Conservation (phyloP, 805 yeast species). For the Metschnikowia colocasiae region DNA sequence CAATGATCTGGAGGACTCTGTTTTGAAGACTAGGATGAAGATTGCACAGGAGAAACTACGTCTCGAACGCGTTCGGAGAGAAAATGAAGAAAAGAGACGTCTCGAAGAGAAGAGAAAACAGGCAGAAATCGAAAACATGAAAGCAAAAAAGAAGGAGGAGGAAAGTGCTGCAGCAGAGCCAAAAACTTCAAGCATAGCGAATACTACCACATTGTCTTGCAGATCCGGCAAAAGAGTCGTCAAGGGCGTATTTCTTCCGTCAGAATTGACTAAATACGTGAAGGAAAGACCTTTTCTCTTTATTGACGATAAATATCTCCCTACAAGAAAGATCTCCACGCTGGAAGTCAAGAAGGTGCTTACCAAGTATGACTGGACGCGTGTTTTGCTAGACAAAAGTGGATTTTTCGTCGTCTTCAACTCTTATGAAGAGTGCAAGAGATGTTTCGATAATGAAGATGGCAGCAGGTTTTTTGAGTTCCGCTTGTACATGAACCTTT, state of each 20-base stretch:
- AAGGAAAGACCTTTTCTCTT: constrained; percentile 57
- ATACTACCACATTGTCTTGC: constrained; percentile 34
- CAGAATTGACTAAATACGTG: constrained; percentile 46
- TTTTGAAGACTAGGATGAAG: constrained; percentile 29
- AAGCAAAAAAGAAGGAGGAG: constrained; percentile 7
- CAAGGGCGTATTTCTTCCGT: constrained; percentile 43
- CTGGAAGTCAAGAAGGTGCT: constrained; percentile 59
- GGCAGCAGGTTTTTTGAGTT: constrained; percentile 48
- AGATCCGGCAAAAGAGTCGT: constrained; percentile 30
- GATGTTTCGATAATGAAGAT: constrained; percentile 59
- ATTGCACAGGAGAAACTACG: constrained; percentile 30
- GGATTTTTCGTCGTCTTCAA: constrained; percentile 77
- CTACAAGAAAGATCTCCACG: constrained; percentile 45
- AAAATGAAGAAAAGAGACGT: constrained; percentile 15
- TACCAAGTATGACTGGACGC: constrained; percentile 59
- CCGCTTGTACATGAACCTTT: constrained; percentile 55
- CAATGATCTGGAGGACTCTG: constrained; percentile 42
- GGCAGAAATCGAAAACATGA: not conserved
- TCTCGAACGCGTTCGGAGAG: constrained; percentile 22
- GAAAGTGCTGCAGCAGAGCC: not conserved
- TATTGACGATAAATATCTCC: constrained; percentile 48
- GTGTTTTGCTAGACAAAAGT: constrained; percentile 55
- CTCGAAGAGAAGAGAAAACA: constrained; percentile 2
- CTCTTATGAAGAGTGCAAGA: constrained; percentile 51
- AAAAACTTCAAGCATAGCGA: constrained; percentile 19